Conservation (phyloP, 352 stramenopile species). For the Globisporangium cederbergense region DNA sequence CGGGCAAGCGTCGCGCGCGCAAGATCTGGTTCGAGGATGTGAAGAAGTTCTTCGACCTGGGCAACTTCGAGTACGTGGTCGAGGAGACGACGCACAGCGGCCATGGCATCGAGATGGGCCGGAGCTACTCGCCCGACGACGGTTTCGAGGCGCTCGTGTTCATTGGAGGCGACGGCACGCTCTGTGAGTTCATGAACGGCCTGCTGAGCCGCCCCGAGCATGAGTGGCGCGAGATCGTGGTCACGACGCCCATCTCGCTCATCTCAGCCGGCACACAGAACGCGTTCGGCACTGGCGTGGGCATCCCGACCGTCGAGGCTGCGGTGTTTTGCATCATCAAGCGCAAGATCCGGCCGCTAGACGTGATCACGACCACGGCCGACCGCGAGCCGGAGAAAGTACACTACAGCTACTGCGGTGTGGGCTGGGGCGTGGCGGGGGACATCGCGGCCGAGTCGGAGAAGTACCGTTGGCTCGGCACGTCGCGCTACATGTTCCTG, state of each 20-base stretch:
- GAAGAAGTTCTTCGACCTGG: conserved; percentile 75
- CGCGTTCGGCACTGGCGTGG: conserved; percentile 69
- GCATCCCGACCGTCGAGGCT: conserved; percentile 62
- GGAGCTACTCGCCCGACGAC: conserved; percentile 66
- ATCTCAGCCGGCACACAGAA: conserved; percentile 83
- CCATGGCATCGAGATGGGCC: conserved; percentile 76
- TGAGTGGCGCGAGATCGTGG: conserved; percentile 80
- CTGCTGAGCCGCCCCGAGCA: conserved; percentile 65
- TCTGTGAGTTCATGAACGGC: conserved; percentile 85
- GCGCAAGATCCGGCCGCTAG: conserved; percentile 75
- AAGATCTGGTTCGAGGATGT: conserved; percentile 71
- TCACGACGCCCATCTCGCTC: conserved; percentile 72
- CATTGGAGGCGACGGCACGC: conserved; percentile 70
- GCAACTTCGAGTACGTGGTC: conserved; percentile 70
- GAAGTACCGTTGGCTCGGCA: conserved; percentile 77
- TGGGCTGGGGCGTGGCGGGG: conserved; percentile 70
- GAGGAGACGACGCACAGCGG: conserved; percentile 74
- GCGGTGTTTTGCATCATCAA: conserved; percentile 83
- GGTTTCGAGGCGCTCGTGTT: conserved; percentile 79
- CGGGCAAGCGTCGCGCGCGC: conserved; percentile 55
- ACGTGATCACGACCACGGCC: conserved; percentile 66
- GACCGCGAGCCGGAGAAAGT: conserved; percentile 57
- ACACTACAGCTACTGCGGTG: conserved; percentile 82
- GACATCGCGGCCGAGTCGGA: conserved; percentile 80
- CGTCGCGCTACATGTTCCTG: conserved; percentile 66